phyloP scores from a whole-genome alignment of 306 rosid species.

The Castanospermum australe region DNA sequence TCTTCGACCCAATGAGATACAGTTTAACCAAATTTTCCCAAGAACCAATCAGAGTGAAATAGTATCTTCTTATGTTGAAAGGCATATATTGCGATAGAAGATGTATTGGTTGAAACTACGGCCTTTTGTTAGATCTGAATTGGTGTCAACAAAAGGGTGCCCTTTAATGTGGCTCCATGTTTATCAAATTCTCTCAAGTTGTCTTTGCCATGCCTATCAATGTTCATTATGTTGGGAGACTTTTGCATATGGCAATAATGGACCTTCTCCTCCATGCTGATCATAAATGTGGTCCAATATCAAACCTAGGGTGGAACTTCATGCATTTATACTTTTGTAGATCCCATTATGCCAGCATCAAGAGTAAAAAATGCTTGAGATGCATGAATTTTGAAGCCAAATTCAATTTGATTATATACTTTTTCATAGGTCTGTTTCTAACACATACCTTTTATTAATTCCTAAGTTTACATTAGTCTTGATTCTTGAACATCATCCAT shows the following conservation, averaged over 20 bases:
- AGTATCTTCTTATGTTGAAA: not conserved
- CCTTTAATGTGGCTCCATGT: not conserved
- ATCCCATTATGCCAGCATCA: not conserved
- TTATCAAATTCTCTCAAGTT: not conserved
- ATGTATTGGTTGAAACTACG: not conserved
- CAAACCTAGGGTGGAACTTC: not conserved
- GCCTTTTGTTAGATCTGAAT: not conserved
- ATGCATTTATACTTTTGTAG: not conserved
- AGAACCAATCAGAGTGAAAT: not conserved
- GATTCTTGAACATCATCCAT: not conserved
- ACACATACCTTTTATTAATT: not conserved
- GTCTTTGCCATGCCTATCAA: not conserved
- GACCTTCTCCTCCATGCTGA: not conserved
- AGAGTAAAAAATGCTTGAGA: not conserved
- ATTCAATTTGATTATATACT: not conserved
- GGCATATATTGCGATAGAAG: conserved; percentile 6
- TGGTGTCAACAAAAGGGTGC: not conserved
- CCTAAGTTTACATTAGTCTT: not conserved
- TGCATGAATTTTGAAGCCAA: not conserved
- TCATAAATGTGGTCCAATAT: not conserved
- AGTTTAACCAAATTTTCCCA: conserved; percentile 39
- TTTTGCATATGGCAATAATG: not conserved
- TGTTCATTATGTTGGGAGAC: not conserved
- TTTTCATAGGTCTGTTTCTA: not conserved
- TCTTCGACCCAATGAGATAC: not conserved